These are phyloP conservation scores for Sporothrix globosa DNA, from an alignment of 2,329 filamentous ascomycete species.

Conservation along the genomic window DNA sequence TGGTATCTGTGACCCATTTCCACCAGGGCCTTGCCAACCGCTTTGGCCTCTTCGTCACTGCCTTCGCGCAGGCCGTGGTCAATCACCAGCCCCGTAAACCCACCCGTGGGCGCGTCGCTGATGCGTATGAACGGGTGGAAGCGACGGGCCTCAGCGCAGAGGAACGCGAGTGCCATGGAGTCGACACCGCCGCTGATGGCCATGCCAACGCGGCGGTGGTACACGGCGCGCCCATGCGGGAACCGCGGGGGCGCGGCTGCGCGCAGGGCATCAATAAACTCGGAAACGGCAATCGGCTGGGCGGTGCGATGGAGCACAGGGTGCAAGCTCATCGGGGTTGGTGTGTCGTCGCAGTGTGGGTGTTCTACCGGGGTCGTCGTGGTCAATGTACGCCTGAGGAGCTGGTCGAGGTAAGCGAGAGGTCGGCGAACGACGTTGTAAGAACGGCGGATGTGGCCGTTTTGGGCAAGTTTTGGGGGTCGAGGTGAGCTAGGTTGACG, in stretches of 20 bases:
- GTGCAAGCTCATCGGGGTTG: constrained; percentile 31
- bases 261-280: constrained; percentile 55
- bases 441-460: not conserved
- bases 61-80: constrained; percentile 61
- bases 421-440: not conserved
- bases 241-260: constrained; percentile 57
- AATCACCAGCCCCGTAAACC: constrained; percentile 55
- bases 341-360: not conserved
- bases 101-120: constrained; percentile 50
- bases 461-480: not conserved
- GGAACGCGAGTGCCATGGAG: constrained; percentile 90
- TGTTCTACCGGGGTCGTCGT: not conserved
- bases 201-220: constrained; percentile 56
- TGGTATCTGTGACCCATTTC: constrained; percentile 44
- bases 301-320: constrained; percentile 48
- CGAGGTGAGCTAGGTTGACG: not conserved
- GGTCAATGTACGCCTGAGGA: not conserved
- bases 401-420: not conserved
- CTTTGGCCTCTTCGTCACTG: constrained; percentile 56
- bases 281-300: constrained; percentile 46
- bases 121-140: constrained; percentile 45
- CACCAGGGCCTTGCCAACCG: constrained; percentile 48
- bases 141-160: constrained; percentile 60
- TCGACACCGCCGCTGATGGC: constrained; percentile 93
- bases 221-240: constrained; percentile 45